phyloP scores from a whole-genome alignment of 2,329 filamentous ascomycete genomes.

The Penicillium vulpinum region DNA sequence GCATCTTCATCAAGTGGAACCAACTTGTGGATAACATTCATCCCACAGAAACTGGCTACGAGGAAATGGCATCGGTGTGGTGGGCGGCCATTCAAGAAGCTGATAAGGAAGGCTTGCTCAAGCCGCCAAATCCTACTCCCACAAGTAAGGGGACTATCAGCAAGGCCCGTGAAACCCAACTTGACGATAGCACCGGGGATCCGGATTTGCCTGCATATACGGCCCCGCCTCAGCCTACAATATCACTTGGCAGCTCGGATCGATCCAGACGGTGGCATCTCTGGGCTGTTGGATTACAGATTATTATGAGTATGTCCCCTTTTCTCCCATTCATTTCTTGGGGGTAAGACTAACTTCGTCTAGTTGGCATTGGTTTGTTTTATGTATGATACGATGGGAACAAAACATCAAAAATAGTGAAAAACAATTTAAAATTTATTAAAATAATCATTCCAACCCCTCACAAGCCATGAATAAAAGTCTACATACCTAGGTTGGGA shows the following conservation, averaged over 20 bases:
- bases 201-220: conserved; percentile 10
- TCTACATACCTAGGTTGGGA: background rate
- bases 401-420: background rate
- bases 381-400: background rate
- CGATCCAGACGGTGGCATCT: background rate
- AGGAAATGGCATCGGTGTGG: conserved; percentile 31
- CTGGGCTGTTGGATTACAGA: background rate
- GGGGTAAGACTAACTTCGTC: background rate
- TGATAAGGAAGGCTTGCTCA: conserved; percentile 7
- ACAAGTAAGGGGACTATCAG: conserved; percentile 1
- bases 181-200: conserved; percentile 12
- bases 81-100: conserved; percentile 27
- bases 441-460: background rate
- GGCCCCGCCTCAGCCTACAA: conserved; percentile 5
- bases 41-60: conserved; percentile 26
- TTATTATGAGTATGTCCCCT: background rate
- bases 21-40: conserved; percentile 27
- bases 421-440: background rate
- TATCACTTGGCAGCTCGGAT: background rate
- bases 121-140: background rate
- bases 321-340: background rate
- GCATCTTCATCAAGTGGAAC: conserved; percentile 14
- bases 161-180: background rate
- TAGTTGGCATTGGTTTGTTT: background rate
- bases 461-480: too few species aligned